Evolutionary conservation across 345 rosid species (phyloP).

Genomic region (Streptanthus diversifolius): DNA sequence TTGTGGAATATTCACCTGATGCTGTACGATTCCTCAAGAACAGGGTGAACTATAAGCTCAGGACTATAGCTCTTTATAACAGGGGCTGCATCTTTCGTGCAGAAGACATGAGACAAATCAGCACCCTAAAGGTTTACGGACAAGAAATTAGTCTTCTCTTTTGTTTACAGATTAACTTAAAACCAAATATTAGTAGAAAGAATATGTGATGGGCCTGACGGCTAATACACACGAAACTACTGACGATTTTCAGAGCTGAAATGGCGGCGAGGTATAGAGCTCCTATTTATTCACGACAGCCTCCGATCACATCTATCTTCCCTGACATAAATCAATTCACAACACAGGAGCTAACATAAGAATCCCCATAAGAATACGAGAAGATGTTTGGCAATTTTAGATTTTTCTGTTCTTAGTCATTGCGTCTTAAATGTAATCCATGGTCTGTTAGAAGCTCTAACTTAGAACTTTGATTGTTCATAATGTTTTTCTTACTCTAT

Average conservation of each 20-base stretch:
- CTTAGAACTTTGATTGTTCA: not conserved
- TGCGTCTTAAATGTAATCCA: not conserved
- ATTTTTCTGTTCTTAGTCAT: not conserved
- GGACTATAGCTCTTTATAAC: slow-evolving; percentile 97
- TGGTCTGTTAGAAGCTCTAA: not conserved
- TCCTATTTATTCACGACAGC: slow-evolving; percentile 97
- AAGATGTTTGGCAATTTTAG: not conserved
- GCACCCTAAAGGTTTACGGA: slow-evolving; percentile 54
- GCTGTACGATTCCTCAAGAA: slow-evolving; percentile 80
- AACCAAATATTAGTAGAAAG: not conserved
- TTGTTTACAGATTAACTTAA: not conserved
- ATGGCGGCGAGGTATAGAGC: slow-evolving; percentile 98
- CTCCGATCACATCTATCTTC: slow-evolving; percentile 91
- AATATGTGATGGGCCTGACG: slow-evolving; percentile 8
- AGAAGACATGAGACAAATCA: slow-evolving; percentile 96
- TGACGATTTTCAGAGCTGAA: slow-evolving; percentile 87
- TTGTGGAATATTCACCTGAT: slow-evolving; percentile 44
- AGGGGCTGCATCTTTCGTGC: slow-evolving; percentile 92
- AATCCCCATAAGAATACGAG: not conserved
- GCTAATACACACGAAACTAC: slow-evolving; percentile 16
- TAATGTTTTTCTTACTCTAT: not conserved
- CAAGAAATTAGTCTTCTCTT: not conserved
- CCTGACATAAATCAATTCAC: slow-evolving; percentile 40
- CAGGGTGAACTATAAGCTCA: slow-evolving; percentile 88
- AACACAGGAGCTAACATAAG: not conserved